Base-by-base conservation (phyloP, 495 filamentous ascomycete species). In the Penicillium flavigenum region DNA sequence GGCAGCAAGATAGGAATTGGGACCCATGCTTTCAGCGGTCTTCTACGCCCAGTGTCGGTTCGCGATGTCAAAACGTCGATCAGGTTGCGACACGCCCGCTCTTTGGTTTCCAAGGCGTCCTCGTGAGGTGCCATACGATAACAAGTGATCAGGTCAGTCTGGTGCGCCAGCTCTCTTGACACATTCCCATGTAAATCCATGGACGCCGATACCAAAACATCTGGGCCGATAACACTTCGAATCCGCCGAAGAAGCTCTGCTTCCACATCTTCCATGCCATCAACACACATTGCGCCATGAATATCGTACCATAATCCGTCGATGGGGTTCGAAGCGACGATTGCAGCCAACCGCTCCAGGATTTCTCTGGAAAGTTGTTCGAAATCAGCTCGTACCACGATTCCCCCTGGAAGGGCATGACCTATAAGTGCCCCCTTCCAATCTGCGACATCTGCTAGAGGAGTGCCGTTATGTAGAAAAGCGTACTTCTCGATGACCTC, bases 141-240 rank as follows among this genome's bases (percentile, higher is more conserved):
- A 53, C 80, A 83, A 2, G 81, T 84, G 12, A 83, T 78, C 17
- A 83, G 63, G 54, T 84, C 81, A 2, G 65, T 69, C 57, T 79
- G 75, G 58, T 83, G 80, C 3, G 67, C 78, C 3, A 84, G 65
- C 24, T 76, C 67, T 11, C 70, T 68, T 10, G 81, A 83, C 10
- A 84, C 81, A 61, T 84, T 83, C 0, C 81, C 81, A 61, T 84
- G 81, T 4, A 84, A 60, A 59, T 84, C 81, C 80, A 83, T 83
- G 1, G 79, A 82, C 1, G 81, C 73, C 4, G 80, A 83, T 6
- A 84, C 79, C 20, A 83, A 49, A 8, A 79, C 78, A 22, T 76
- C 61, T 0, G 76, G 65, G 0, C 81, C 81, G 42, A 82, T 72
- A 6, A 82, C 72, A 4, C 38, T 47, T 16, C 81, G 69, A 17